Percentiles rank a stretch among this genome's conserved stretches.
These are phyloP conservation scores for Pseudogymnoascus sp. DNA, from an alignment of 2,329 filamentous ascomycete genomes.

Conservation along the genomic window DNA sequence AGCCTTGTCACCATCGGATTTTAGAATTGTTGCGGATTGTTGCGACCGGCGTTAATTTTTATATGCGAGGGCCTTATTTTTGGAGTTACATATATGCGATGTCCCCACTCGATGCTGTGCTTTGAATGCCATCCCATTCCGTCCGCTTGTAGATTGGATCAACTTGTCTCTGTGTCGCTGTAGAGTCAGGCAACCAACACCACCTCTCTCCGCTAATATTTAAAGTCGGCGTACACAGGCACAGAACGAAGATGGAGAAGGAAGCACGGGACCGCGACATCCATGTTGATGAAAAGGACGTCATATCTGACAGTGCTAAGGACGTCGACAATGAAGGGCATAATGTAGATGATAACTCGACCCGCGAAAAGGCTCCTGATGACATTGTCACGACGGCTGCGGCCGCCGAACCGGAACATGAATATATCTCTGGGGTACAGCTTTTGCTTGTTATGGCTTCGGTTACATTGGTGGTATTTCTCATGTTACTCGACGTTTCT, in stretches of 20 bases:
- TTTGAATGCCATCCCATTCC: neutral
- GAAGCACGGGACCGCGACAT: neutral
- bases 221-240: neutral
- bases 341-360: neutral
- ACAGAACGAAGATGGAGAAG: neutral
- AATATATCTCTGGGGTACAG: slow-evolving; percentile 20
- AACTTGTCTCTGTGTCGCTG: neutral
- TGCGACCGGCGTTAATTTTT: neutral
- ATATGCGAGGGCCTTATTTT: neutral
- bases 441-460: slow-evolving; percentile 16
- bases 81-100: neutral
- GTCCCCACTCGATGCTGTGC: neutral
- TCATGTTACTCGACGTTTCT: slow-evolving; percentile 22
- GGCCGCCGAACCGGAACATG: slow-evolving; percentile 16
- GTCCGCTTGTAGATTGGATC: neutral
- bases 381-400: slow-evolving; percentile 9
- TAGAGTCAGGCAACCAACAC: neutral
- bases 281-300: neutral
- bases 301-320: slow-evolving; percentile 1
- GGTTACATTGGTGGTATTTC: slow-evolving; percentile 19
- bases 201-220: neutral
- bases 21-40: neutral
- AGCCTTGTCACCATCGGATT: neutral
- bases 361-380: neutral
- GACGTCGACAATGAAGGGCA: neutral